phyloP scores from a whole-genome alignment of 306 rosid genomes.

The Trichosanthes truncata region DNA sequence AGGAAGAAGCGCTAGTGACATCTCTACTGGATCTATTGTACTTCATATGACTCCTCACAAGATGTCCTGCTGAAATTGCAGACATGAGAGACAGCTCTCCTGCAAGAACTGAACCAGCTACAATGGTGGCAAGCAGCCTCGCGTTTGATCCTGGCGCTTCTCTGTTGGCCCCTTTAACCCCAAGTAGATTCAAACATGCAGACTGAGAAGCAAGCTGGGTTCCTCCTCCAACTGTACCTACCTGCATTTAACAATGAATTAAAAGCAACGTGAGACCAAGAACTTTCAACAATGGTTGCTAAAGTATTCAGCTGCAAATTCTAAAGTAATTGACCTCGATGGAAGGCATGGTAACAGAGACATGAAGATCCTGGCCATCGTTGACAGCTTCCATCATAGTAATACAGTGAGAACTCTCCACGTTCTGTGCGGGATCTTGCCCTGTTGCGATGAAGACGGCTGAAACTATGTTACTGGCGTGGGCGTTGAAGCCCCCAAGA shows the following conservation, averaged over 20 bases:
- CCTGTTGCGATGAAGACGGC: constrained; percentile 15
- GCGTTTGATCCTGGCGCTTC: constrained; percentile 17
- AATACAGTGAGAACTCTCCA: constrained; percentile 19
- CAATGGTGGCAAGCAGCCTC: constrained; percentile 14
- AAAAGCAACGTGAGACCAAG: neutral
- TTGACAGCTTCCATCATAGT: constrained; percentile 19
- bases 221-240: constrained; percentile 18
- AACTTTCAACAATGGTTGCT: neutral
- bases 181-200: constrained; percentile 17
- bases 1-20: neutral
- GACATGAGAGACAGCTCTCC: constrained; percentile 18
- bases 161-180: constrained; percentile 15
- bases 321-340: constrained; percentile 2
- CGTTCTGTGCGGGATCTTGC: constrained; percentile 21
- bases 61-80: constrained; percentile 18
- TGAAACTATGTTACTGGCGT: constrained; percentile 16
- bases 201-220: constrained; percentile 19
- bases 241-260: neutral
- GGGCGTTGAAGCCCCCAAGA: constrained; percentile 21
- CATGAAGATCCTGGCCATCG: constrained; percentile 14
- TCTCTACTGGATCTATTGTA: constrained; percentile 20
- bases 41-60: constrained; percentile 18
- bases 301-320: neutral
- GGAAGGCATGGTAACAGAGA: constrained; percentile 21
- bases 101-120: constrained; percentile 16